Evolutionary conservation across 2,329 filamentous ascomycete genomes (phyloP), one percentile per base, ranked within the genome.

Genomic region (Exophiala bonariae): DNA sequence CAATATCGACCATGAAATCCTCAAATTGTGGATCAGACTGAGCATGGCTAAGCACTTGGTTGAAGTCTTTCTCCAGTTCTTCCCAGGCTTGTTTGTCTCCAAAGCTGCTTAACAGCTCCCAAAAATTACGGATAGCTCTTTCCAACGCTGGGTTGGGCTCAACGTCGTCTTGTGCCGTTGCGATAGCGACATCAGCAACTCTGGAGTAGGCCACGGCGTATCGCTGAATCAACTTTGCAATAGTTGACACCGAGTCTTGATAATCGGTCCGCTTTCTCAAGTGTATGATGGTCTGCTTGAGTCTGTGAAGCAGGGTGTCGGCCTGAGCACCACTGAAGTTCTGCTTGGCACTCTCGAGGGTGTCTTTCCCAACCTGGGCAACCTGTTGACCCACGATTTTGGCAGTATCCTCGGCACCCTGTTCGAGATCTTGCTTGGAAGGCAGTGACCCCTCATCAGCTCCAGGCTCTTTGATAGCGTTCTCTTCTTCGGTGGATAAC

Each of bases 231-330:
- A 97, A 75, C 6, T 83, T 69, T 0, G 87, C 81, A 23, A 97
- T 67, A 0, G 84, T 89, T 1, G 87, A 89, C 0, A 96, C 89
- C 0, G 91, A 96, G 38, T 91, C 83, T 0, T 86, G 83, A 64
- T 97, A 97, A 64, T 96, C 89, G 6, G 78, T 81, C 41, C 87
- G 82, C 60, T 88, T 79, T 6, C 87, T 79, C 11, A 97, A 77
- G 31, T 86, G 87, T 11, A 80, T 58, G 3, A 97, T 82, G 0
- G 86, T 83, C 59, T 86, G 76, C 66, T 91, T 92, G 40, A 97
- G 72, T 4, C 91, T 83, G 56, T 83, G 77, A 4, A 92, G 61
- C 46, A 97, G 69, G 0, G 87, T 83, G 32, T 88, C 78, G 47
- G 82, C 83, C 61, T 95, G 85, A 3, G 86, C 81, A 2, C 86